A percentile compares a stretch with the other conserved stretches of the same genome.
These are phyloP conservation scores for Candida rishiriensis DNA, from an alignment of 805 yeast species.

Conservation along the genomic window DNA sequence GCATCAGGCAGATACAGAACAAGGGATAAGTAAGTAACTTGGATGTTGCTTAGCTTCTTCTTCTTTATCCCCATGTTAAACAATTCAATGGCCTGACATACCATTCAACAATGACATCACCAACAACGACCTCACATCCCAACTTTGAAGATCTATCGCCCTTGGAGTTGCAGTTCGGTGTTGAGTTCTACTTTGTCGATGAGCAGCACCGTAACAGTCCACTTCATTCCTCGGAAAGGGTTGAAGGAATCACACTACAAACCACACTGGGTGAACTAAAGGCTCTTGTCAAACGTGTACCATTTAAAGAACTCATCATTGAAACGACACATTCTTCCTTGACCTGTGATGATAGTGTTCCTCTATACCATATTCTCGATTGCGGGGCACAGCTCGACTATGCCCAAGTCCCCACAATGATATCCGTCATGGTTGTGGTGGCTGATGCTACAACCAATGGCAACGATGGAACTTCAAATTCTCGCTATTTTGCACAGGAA, in stretches of 20 bases:
- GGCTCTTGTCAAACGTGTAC: conserved; percentile 3
- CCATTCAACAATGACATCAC: neutral
- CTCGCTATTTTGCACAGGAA: no score
- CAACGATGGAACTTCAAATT: no score
- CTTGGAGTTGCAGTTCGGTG: conserved; percentile 13
- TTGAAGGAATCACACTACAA: conserved; percentile 9
- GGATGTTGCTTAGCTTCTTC: no score
- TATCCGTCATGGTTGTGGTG: conserved; percentile 5
- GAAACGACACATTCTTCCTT: conserved; percentile 15
- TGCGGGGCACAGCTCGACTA: conserved; percentile 10
- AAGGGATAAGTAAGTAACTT: no score
- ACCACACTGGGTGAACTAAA: conserved; percentile 16
- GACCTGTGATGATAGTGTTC: conserved; percentile 8
- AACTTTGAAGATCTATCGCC: conserved; percentile 6
- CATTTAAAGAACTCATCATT: conserved; percentile 10
- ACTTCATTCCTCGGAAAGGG: conserved; percentile 1
- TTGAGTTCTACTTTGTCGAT: conserved; percentile 9
- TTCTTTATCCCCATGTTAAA: no score
- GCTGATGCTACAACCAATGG: no score
- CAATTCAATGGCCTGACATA: neutral
- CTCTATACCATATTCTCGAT: conserved; percentile 14
- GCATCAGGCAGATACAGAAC: no score
- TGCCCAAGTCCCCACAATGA: conserved; percentile 18
- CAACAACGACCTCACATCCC: neutral
- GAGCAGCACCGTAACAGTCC: conserved; percentile 1